Evolutionary conservation across 768 basidiomycete species (phyloP).

Genomic region (Rhodosporidiobolus sp.): DNA sequence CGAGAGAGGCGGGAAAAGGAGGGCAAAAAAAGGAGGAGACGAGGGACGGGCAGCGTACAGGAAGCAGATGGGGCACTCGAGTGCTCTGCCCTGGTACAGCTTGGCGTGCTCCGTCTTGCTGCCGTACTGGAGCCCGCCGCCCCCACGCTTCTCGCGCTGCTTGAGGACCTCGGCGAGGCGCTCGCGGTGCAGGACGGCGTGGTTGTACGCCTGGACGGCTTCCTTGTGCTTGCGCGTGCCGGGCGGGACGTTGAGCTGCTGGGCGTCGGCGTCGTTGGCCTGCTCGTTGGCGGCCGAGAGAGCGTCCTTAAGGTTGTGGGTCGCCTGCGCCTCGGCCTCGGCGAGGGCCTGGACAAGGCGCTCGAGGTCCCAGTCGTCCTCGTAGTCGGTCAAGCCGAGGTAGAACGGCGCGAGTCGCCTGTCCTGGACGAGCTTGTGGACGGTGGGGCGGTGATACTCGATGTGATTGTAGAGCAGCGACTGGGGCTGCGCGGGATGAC

Average conservation of each 20-base stretch:
- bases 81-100: constrained; percentile 58
- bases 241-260: constrained; percentile 11
- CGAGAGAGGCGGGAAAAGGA: constrained; percentile 35
- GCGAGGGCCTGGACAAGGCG: constrained; percentile 77
- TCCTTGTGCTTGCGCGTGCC: constrained; percentile 39
- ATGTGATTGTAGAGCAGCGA: constrained; percentile 25
- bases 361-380: constrained; percentile 76
- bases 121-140: constrained; percentile 35
- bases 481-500: no score
- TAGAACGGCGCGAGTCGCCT: constrained; percentile 93
- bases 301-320: constrained; percentile 34
- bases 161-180: constrained; percentile 44
- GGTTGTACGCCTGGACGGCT: constrained; percentile 7
- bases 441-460: constrained; percentile 32
- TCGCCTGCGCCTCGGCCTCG: constrained; percentile 50
- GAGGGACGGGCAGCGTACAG: constrained; percentile 57
- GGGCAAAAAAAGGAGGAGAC: constrained; percentile 3
- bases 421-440: constrained; percentile 76
- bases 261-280: constrained; percentile 34
- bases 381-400: constrained; percentile 89
- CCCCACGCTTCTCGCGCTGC: constrained; percentile 45
- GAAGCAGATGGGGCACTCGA: constrained; percentile 98
- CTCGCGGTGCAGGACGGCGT: constrained; percentile 28
- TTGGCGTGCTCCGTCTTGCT: constrained; percentile 37
- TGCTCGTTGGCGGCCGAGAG: constrained; percentile 28